phyloP scores from a whole-genome alignment of 2,329 filamentous ascomycete species.

The Phoma sp. region DNA sequence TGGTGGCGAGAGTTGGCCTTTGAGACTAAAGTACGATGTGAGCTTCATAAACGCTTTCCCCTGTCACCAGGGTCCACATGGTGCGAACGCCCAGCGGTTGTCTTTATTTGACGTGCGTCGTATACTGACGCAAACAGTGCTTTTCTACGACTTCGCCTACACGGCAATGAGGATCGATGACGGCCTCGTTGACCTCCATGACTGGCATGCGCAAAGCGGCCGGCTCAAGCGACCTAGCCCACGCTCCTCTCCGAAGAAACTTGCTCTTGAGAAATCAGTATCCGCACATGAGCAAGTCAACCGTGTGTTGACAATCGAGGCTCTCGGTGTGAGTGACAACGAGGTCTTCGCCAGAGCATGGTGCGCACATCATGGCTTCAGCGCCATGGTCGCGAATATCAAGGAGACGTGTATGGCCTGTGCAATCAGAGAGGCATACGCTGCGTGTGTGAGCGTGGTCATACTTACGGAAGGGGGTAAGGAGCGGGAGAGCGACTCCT shows the following conservation, averaged over 20 bases:
- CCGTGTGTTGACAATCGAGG: conserved; percentile 73
- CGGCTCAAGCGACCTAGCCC: conserved; percentile 37
- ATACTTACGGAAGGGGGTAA: conserved; percentile 62
- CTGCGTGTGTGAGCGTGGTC: conserved; percentile 73
- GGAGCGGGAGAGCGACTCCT: conserved; percentile 53
- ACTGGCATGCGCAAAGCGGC: conserved; percentile 63
- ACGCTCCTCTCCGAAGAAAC: conserved; percentile 41
- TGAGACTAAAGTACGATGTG: conserved; percentile 49
- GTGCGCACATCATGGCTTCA: conserved; percentile 77
- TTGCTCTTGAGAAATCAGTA: conserved; percentile 24
- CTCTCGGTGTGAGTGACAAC: conserved; percentile 75
- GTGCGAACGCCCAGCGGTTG: conserved; percentile 30
- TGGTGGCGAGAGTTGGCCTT: conserved; percentile 47
- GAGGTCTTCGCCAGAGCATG: conserved; percentile 78
- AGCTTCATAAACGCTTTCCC: conserved; percentile 52
- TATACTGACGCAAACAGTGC: conserved; percentile 49
- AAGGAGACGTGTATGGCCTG: conserved; percentile 75
- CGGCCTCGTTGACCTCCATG: conserved; percentile 64
- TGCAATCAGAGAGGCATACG: conserved; percentile 76
- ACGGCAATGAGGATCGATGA: conserved; percentile 66
- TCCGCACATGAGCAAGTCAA: conserved; percentile 54
- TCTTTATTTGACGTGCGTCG: neutral
- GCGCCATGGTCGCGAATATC: conserved; percentile 72
- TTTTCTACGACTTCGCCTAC: conserved; percentile 75
- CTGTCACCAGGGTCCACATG: conserved; percentile 50